Conservation (phyloP, 306 rosid species). For the apple (Malus domestica) region ASM211411v1 NC_041793.1:45812001-45812500, state of each 20-base stretch:
- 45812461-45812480: conserved; percentile 6
- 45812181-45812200: conserved; percentile 62
- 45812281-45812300: neutral
- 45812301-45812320: conserved; percentile 22
- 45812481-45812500: conserved; percentile 13
- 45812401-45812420: conserved; percentile 19
- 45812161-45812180: conserved; percentile 41
- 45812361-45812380: conserved; percentile 20
- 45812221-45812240: conserved; percentile 22
- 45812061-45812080: no score
- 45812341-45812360: conserved; percentile 1
- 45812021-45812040: no score
- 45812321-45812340: neutral
- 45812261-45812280: conserved; percentile 3
- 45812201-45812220: conserved; percentile 43
- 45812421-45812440: no score
- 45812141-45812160: conserved; percentile 30
- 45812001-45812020: no score
- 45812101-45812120: no score
- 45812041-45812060: no score
- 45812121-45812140: conserved; percentile 26
- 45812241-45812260: conserved; percentile 14
- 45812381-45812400: neutral
- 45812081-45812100: no score
- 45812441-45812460: no score